Evolutionary conservation across 73 alveolate species (phyloP).

Genomic region (Uronychia setigera): DNA sequence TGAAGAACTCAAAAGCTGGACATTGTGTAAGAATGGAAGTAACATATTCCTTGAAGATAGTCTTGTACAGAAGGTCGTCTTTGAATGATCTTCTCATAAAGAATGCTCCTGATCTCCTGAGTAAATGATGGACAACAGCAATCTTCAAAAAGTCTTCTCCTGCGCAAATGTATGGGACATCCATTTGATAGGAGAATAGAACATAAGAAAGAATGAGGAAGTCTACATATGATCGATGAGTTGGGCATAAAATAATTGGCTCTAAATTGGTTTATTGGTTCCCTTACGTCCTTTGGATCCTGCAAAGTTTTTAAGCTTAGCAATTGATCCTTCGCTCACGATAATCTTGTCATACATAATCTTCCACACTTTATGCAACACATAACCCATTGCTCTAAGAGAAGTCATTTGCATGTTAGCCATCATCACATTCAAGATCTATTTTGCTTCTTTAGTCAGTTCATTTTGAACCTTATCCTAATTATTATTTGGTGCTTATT

Average conservation of each 20-base stretch:
- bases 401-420: constrained; percentile 50
- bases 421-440: constrained; percentile 49
- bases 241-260: constrained; percentile 80
- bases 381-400: constrained; percentile 67
- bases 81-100: constrained; percentile 60
- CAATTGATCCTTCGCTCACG: constrained; percentile 63
- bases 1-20: constrained; percentile 77
- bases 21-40: constrained; percentile 58
- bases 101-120: constrained; percentile 89
- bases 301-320: constrained; percentile 39
- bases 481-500: constrained; percentile 38
- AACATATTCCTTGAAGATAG: constrained; percentile 83
- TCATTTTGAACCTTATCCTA: constrained; percentile 30
- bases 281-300: background rate
- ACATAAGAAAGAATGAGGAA: constrained; percentile 76
- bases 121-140: constrained; percentile 66
- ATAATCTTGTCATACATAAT: constrained; percentile 84
- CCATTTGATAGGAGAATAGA: constrained; percentile 71
- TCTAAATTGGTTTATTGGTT: constrained; percentile 30
- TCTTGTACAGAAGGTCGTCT: constrained; percentile 65
- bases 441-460: constrained; percentile 46
- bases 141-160: constrained; percentile 82
- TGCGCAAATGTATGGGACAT: constrained; percentile 87
- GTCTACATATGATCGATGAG: constrained; percentile 89
- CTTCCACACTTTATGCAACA: constrained; percentile 74